Base-by-base conservation (phyloP, 495 filamentous ascomycete species). In the Penicillium herquei region DNA sequence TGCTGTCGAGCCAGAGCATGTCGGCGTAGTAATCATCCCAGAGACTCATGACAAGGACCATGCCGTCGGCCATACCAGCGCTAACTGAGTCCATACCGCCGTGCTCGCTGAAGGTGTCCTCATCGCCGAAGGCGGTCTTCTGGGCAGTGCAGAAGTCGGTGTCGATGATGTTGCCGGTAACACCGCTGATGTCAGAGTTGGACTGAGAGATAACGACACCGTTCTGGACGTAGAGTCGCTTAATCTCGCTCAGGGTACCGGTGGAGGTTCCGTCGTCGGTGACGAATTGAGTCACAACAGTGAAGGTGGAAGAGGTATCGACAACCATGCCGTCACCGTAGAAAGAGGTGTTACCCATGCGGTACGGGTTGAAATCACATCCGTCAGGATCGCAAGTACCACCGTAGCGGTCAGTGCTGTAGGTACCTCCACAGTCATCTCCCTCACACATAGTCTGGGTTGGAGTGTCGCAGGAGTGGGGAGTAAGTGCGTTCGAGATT, bases 1-100 rank as follows among this genome's bases (percentile, higher is more conserved):
- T 81, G 67, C 84, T 84, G 78, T 92, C 89, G 63, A 94, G 84
- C 90, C 90, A 93, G 61, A 88, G 80, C 90, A 92, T 93, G 76
- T 89, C 81, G 72, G 79, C 74, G 21, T 78, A 72, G 73, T 92
- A 82, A 74, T 91, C 88, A 66, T 90, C 87, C 88, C 88, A 91
- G 66, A 91, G 66, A 62, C 81, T 85, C 81, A 92, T 80, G 68
- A 88, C 87, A n/a, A 91, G 80, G 46, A 89, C 88, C 85, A 90
- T 87, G 55, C 80, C 82, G 5, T 75, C 42, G 13, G 63, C 69
- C 30, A 90, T 65, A 17, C 77, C 84, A 26, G 72, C 62, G 51
- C 84, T 77, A 78, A 91, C 85, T 45, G 72, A 67, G 12, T 58
- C 55, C 49, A 87, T 65, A 32, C 86, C 88, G 41, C 88, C 88